phyloP scores from a whole-genome alignment of 176 grass and related monocot genomes.

The Paspalum notatum region DNA sequence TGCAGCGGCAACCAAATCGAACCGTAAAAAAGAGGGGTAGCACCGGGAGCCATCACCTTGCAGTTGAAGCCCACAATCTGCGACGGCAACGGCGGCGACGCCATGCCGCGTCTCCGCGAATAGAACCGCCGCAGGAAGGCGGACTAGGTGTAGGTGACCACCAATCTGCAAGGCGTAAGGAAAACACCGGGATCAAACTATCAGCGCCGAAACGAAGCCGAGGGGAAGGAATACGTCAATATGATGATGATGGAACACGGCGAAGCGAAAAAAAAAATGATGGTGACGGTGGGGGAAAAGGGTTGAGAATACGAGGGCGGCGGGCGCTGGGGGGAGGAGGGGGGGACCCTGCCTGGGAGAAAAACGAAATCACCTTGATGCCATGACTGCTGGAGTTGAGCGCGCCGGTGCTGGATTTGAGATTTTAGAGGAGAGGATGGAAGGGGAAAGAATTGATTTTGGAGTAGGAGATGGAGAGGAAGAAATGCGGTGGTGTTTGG shows the following conservation, averaged over 20 bases:
- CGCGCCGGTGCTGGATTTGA: slow-evolving; percentile 18
- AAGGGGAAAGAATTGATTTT: too few species aligned
- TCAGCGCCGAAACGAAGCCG: neutral
- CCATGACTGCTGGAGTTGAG: slow-evolving; percentile 32
- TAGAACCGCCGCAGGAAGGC: neutral
- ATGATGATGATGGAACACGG: neutral
- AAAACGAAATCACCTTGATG: neutral
- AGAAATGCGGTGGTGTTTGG: too few species aligned
- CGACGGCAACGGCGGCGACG: neutral
- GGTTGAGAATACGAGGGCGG: neutral
- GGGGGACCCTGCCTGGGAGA: neutral
- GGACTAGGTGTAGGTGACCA: slow-evolving; percentile 27
- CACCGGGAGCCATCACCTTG: slow-evolving; percentile 28
- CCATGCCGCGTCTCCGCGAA: slow-evolving; percentile 35
- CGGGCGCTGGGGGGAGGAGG: neutral
- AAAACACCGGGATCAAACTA: neutral
- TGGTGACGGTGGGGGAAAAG: neutral
- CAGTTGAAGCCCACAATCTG: slow-evolving; percentile 27
- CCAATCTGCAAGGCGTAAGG: slow-evolving; percentile 7
- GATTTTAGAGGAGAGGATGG: neutral
- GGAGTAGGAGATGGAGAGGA: too few species aligned
- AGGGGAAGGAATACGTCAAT: slow-evolving; percentile 15
- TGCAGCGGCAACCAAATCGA: neutral
- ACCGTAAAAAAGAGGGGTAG: neutral
- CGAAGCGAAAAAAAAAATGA: neutral